Evolutionary conservation across 2,329 filamentous ascomycete species (phyloP), one percentile per base, ranked within the genome.

Genomic region (Nemania diffusa): DNA sequence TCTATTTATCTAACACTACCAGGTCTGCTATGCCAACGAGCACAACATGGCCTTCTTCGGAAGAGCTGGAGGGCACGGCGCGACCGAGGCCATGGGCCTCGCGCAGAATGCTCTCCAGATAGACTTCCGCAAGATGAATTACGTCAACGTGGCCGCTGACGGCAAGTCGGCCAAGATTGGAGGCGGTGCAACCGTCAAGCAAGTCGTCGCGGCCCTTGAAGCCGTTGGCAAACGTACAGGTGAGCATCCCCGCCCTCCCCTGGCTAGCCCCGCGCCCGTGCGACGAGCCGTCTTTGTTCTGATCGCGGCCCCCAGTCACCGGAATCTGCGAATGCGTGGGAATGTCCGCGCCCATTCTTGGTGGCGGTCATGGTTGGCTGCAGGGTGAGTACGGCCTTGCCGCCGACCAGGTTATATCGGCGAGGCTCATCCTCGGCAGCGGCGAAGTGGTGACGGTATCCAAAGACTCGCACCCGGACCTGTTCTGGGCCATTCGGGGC

Each of bases 281-380:
- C n/a, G n/a, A n/a, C n/a, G n/a, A n/a, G n/a, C n/a, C n/a, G n/a
- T n/a, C n/a, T n/a, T n/a, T n/a, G n/a, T n/a, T n/a, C n/a, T n/a
- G n/a, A n/a, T n/a, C n/a, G n/a, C n/a, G n/a, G n/a, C n/a, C n/a
- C 7, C 52, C 20, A 76, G 83, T 84, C 1, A 84, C 82, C 7
- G 84, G 84, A 34, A 81, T 79, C 6, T 88, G 86, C 71, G 84
- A 86, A 74, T 87, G 85, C 68, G 82, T 84, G 61, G 81, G 84
- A 59, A 73, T 79, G 34, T 68, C 84, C 3, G 84, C 82, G 44
- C 83, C 79, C 40, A 80, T 74, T 0, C 64, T 75, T 2, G 84
- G 84, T 7, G 84, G 84, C 59, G 84, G 84, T 13, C 79, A 82
- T 72, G 69, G 70, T 5, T 72, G 72, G 68, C 70, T 73, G 1